Base-by-base conservation (phyloP, 2,329 filamentous ascomycete genomes). In the Claviceps africana region DNA sequence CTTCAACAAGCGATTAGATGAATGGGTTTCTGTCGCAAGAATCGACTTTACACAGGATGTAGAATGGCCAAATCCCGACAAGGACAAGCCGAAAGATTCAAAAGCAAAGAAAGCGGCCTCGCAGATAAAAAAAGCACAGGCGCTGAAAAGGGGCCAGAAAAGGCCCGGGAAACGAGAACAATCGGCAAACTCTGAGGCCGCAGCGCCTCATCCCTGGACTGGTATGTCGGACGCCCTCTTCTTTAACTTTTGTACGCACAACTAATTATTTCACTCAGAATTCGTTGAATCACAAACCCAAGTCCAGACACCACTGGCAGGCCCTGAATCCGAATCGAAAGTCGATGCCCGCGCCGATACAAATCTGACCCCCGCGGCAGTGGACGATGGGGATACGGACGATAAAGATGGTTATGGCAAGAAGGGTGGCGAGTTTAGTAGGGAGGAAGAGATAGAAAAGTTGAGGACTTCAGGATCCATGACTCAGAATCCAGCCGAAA, bases 401-500 rank as follows among this genome's bases (percentile, higher is more conserved):
- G 76, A 80, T 9, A 70, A 67, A 48, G 68, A 71, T 4, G 67
- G 67, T 3, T 69, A 72, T 13, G 60, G 65, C 4, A 74, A 73
- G 60, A 71, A 69, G 51, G 71, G 68, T 55, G 69, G 71, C 13
- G 73, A 76, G 5, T 91, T 87, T 63, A 83, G 85, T 56, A 80
- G 86, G 48, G 87, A 95, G 65, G 87, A 94, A 57, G 93, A 98
- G 67, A 96, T 97, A 53, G 93, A 98, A 66, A 95, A 96, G 65
- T 76, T 98, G 10, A 83, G 93, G 42, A 95, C 89, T 3, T 87
- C 88, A 25, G 94, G 93, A 33, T 96, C 89, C 55, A 97, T 98
- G 93, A 98, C 94, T 11, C 94, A 98, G 65, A 97, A 97, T 58
- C 93, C 95, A 53, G 89, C 91, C 13, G 94, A 98, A 64, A 89